Evolutionary conservation across 2,329 filamentous ascomycete species (phyloP), one percentile per base, ranked within the genome.

Genomic region (Colletotrichum karsti): DNA sequence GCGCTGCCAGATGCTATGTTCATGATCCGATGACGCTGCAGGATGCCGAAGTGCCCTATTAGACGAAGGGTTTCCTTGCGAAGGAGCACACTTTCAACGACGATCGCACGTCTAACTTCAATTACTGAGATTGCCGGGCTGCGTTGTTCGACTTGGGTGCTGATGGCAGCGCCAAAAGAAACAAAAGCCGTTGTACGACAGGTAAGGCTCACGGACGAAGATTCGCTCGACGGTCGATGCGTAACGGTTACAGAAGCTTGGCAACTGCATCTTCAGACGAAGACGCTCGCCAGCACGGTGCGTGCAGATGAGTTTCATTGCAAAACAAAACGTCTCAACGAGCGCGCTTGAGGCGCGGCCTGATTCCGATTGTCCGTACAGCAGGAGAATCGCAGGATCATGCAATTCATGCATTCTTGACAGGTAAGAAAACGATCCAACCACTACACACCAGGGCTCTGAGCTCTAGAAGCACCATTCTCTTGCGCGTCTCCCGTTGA

Each of bases 211-310:
- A 67, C 65, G 13, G 60, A 59, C 46, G 24, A 18, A 51, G 33
- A 35, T 51, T 33, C 41, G 60, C 53, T 59, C 50, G 30, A 28
- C n/a, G 61, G 54, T 35, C 46, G 39, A 39, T 58, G 65, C 46
- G 46, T 33, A 41, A 30, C 57, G 57, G 57, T 60, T 51, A 41
- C 42, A 60, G 57, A 51, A 13, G 48, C 65, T 68, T 68, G 61
- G 53, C 37, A 10, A 42, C 22, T 7, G 7, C 41, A 37, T 33
- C 20, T 33, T 68, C 37, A 57, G 61, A 65, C 30, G 65, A 58
- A 42, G 20, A 39, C 18, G 12, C 35, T 39, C 37, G 39, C 44
- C 37, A 41, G 13, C 53, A 33, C 46, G 18, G 37, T 39, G 61
- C 53, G 33, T 26, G 46, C 53, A 59, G 22, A 20, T 10, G 13